Base-by-base conservation (phyloP, 2,329 filamentous ascomycete genomes). In the Sclerotinia borealis region DNA sequence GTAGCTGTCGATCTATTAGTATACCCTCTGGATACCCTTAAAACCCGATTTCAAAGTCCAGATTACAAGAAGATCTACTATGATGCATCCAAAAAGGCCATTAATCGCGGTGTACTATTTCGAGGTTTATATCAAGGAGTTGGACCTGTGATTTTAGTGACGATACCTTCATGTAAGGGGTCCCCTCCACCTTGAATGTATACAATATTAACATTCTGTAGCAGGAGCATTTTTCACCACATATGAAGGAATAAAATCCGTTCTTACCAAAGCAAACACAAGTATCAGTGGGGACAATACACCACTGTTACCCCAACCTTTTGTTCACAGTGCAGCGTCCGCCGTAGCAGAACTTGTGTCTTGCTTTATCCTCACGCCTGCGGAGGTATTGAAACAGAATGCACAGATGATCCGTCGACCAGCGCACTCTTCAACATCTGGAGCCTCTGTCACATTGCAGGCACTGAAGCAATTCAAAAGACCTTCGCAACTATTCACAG, bases 321-420 rank as follows among this genome's bases (percentile, higher is more conserved):
- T 92, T 11, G 83, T 92, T 62, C 89, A 96, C 73, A 83, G 89
- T 7, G 76, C 83, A 3, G 88, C 92, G 15, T 96, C 91, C 1
- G 88, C 86, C 2, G 77, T 85, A 19, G 93, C 89, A 1, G 93
- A 97, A 76, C 83, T 92, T 69, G 90, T 92, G 3, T 93, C 91
- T 6, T 96, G 93, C 73, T 81, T 92, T 25, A 90, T 96, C 65
- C 83, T 96, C 41, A 93, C 92, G 0, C 93, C 92, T 0, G 91
- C 92, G 17, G 92, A 96, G 75, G 91, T 96, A 9, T 85, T 96
- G 67, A 96, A 97, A 78, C 92, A 96, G 74, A 96, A 96, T 75
- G 92, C 93, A 0, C 92, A 96, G 75, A 92, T 96, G 83, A 80
- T 95, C 0, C 79, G 79, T 27, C 71, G 66, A 11, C 72, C 70